Conservation (phyloP, 1,284 basidiomycete genomes). For the Paramarasmius palmivorus region DNA sequence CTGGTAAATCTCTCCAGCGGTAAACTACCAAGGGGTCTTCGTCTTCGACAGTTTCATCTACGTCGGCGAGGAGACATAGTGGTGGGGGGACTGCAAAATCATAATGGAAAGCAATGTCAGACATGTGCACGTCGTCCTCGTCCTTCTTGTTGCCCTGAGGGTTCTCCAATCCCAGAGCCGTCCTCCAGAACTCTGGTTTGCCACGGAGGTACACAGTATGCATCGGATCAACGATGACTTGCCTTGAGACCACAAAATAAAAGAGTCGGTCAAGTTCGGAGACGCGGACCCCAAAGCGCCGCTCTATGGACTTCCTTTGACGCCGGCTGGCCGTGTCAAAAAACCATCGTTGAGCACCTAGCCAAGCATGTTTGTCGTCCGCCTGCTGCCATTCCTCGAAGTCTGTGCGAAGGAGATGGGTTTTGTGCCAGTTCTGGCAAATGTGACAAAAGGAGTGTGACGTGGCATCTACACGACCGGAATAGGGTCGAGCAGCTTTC, state of each 20-base stretch:
- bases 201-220: not conserved
- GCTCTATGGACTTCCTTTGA: not conserved
- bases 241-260: not conserved
- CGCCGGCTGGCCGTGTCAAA: not conserved
- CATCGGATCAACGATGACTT: constrained; percentile 3
- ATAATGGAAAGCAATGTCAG: not conserved
- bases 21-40: not conserved
- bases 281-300: not conserved
- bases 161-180: constrained; percentile 3
- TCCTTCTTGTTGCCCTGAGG: not conserved
- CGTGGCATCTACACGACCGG: constrained; percentile 1
- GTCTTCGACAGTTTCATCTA: not conserved
- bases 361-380: not conserved
- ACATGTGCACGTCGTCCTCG: not conserved
- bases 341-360: not conserved
- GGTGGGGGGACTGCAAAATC: not conserved
- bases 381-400: not conserved
- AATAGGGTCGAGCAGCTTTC: constrained; percentile 6
- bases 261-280: not conserved
- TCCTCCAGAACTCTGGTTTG: constrained; percentile 1
- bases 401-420: not conserved
- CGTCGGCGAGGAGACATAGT: not conserved
- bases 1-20: not conserved
- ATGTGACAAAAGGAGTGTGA: constrained; percentile 1
- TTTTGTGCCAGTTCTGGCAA: not conserved